These are phyloP conservation scores for Brassica carinata DNA, from an alignment of 345 rosid genomes.

Conservation along the genomic window DNA sequence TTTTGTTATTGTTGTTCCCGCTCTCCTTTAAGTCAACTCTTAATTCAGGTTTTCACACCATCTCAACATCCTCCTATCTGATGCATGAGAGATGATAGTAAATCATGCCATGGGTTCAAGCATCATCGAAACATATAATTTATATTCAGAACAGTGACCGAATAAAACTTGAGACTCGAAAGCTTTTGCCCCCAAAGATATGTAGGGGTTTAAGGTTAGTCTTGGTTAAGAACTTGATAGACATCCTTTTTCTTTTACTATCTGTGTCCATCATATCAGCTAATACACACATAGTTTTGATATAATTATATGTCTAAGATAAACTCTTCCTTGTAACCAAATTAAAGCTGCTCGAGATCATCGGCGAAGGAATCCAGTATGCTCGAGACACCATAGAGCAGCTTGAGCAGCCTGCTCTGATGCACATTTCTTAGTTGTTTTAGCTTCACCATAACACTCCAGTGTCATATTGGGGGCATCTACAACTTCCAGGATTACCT, in stretches of 20 bases:
- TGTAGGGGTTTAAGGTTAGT: constrained; percentile 7
- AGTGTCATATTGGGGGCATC: constrained; percentile 47
- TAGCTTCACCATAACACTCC: constrained; percentile 64
- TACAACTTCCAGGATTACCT: constrained; percentile 61
- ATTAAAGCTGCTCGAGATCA: constrained; percentile 7
- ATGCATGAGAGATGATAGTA: constrained; percentile 2
- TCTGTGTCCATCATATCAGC: constrained; percentile 11
- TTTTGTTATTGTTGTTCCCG: not conserved
- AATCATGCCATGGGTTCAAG: constrained; percentile 11
- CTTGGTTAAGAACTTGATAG: constrained; percentile 9
- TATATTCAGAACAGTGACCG: not conserved
- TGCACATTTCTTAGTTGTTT: constrained; percentile 67
- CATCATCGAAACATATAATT: not conserved
- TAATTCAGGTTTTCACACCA: not conserved
- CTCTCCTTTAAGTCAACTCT: not conserved
- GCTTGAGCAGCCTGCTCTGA: constrained; percentile 87
- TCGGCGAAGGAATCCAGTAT: constrained; percentile 46
- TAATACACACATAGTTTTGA: not conserved
- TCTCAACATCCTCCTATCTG: not conserved
- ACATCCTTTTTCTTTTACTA: constrained; percentile 9
- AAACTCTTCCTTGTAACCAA: constrained; percentile 14
- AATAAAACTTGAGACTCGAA: not conserved
- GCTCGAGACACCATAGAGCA: constrained; percentile 69
- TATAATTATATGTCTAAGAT: constrained; percentile 12
- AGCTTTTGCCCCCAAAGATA: not conserved